Base-by-base conservation (phyloP, 306 rosid genomes). In the Ziziphus jujuba region DNA sequence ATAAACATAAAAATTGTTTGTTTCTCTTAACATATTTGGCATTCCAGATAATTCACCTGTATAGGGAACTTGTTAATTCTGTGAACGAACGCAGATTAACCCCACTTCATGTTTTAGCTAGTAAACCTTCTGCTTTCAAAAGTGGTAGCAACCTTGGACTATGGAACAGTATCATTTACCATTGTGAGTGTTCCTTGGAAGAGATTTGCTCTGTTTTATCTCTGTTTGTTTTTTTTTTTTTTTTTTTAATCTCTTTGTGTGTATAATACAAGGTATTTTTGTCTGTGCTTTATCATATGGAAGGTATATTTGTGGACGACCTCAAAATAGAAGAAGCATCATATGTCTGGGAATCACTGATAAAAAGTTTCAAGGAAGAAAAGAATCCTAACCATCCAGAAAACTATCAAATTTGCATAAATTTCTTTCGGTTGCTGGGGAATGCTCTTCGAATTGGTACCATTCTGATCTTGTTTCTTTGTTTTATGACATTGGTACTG, bases 81-180 rank as follows among this genome's bases (percentile, higher is more conserved):
- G 15, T 66, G 15, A 77, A 89, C 33, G n/a, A 50, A 38, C 23
- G 7, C 0, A 92, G 96, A 6, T 13, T n/a, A 5, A 16, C 76
- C 15, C 89, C 92, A 14, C 90, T 89, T 25, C 92, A 89, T 77
- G n/a, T 72, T 49, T 77, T 89, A 10, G 90, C 92, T 0, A 52
- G 57, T 28, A 86, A 82, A 69, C 82, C 92, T 56, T 71, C 80
- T 14, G 76, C 82, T 45, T 86, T 89, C 69, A 74, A 15, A 72
- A 89, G 92, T 84, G 84, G 90, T 4, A 28, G 77, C 52, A 77
- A 61, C 47, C 67, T 84, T 31, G 80, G 83, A 61, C 65, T 50
- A 54, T 60, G 61, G 51, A 33, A 82, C 28, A 63, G 67, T 43
- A 17, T 87, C 62, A 36, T 82, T 67, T 87, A 84, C 68, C 28